Conservation (phyloP, 2,329 filamentous ascomycete genomes). For the Colletotrichum cordylinicola region DNA sequence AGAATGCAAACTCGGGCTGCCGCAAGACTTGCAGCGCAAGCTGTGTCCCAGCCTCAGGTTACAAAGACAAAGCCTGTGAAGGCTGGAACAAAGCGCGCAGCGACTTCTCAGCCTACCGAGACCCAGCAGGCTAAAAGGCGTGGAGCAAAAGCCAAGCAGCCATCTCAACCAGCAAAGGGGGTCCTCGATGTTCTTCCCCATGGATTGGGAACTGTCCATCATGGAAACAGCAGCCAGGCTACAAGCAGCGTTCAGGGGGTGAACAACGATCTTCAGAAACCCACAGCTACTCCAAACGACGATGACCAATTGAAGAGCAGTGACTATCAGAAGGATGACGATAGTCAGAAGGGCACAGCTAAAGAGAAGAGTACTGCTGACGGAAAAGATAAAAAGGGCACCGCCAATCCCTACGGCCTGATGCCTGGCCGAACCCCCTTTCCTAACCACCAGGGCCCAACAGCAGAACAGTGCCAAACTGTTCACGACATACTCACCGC, state of each 20-base stretch:
- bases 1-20: constrained; percentile 2
- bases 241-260: not conserved
- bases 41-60: not conserved
- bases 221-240: not conserved
- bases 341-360: not conserved
- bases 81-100: not conserved
- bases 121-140: not conserved
- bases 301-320: not conserved
- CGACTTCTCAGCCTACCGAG: not conserved
- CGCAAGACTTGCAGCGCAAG: not conserved
- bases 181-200: constrained; percentile 1
- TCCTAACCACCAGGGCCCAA: constrained; percentile 70
- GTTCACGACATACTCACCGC: constrained; percentile 70
- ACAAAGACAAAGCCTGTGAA: not conserved
- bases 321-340: not conserved
- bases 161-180: not conserved
- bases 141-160: not conserved
- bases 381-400: constrained; percentile 22
- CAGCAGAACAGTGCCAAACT: constrained; percentile 70
- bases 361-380: not conserved
- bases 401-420: constrained; percentile 51
- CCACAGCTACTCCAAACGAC: not conserved
- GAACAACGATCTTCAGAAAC: not conserved
- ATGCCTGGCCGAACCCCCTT: constrained; percentile 69
- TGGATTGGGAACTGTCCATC: constrained; percentile 20